phyloP scores from a whole-genome alignment of 805 yeast genomes.

The Candida piceae region DNA sequence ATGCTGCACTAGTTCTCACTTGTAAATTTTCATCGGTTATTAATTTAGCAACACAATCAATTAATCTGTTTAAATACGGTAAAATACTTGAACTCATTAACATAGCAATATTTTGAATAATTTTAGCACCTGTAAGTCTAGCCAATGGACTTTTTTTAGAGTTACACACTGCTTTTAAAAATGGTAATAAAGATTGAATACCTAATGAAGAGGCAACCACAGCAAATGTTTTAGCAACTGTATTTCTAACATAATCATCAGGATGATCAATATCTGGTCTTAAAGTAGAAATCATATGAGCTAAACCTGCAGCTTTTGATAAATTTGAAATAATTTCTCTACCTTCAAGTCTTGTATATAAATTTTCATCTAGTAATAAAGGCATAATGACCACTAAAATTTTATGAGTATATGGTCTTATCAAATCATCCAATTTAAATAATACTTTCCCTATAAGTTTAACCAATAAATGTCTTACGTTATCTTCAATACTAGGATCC shows the following conservation, averaged over 20 bases:
- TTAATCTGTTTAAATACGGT: conserved; percentile 65
- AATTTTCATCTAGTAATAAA: conserved; percentile 71
- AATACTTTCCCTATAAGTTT: conserved; percentile 70
- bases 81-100: conserved; percentile 66
- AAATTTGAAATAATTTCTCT: conserved; percentile 71
- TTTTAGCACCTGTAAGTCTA: conserved; percentile 75
- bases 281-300: conserved; percentile 71
- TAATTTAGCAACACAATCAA: conserved; percentile 54
- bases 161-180: conserved; percentile 71
- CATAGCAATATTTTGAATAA: conserved; percentile 70
- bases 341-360: conserved; percentile 70
- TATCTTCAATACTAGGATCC: conserved; percentile 69
- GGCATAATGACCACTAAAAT: conserved; percentile 76
- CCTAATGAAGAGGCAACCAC: conserved; percentile 81
- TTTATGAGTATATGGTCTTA: conserved; percentile 70
- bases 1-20: conserved; percentile 67
- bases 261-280: conserved; percentile 78
- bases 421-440: conserved; percentile 55
- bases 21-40: conserved; percentile 63
- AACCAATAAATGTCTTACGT: conserved; percentile 76
- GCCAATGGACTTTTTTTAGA: conserved; percentile 78
- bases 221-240: conserved; percentile 76
- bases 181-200: conserved; percentile 65
- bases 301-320: conserved; percentile 76
- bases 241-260: conserved; percentile 75